Evolutionary conservation across 2,329 filamentous ascomycete genomes (phyloP).

Genomic region (Beauveria medogensis): DNA sequence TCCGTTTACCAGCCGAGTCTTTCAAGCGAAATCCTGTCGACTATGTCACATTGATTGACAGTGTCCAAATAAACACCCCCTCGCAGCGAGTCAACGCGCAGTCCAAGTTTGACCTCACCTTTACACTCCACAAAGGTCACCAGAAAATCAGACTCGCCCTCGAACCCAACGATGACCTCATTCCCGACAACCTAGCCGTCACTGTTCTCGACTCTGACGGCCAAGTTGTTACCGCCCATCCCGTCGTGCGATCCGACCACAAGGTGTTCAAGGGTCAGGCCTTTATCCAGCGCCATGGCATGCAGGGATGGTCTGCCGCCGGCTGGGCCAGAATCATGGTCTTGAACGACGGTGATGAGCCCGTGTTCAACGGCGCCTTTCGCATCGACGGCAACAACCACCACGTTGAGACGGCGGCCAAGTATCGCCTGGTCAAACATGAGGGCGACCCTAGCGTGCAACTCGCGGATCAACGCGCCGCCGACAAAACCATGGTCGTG

Average conservation of each 20-base stretch:
- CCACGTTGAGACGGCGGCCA: slow-evolving; percentile 69
- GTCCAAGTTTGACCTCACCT: slow-evolving; percentile 78
- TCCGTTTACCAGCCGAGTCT: slow-evolving; percentile 52
- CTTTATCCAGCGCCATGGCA: slow-evolving; percentile 55
- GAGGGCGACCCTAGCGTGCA: slow-evolving; percentile 60
- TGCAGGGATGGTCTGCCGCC: slow-evolving; percentile 63
- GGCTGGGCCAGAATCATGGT: slow-evolving; percentile 84
- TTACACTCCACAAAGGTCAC: slow-evolving; percentile 59
- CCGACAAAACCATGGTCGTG: slow-evolving; percentile 74
- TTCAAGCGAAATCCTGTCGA: slow-evolving; percentile 67
- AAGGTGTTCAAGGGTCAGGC: slow-evolving; percentile 77
- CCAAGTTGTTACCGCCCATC: slow-evolving; percentile 54
- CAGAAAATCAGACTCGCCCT: slow-evolving; percentile 71
- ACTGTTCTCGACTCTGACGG: slow-evolving; percentile 68
- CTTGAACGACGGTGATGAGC: slow-evolving; percentile 63
- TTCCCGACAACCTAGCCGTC: slow-evolving; percentile 67
- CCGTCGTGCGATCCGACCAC: slow-evolving; percentile 64
- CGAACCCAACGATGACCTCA: slow-evolving; percentile 84
- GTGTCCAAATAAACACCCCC: slow-evolving; percentile 68
- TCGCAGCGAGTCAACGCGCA: slow-evolving; percentile 71
- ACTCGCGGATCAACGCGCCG: slow-evolving; percentile 30
- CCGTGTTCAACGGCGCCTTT: slow-evolving; percentile 87
- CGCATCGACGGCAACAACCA: slow-evolving; percentile 74
- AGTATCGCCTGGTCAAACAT: slow-evolving; percentile 67
- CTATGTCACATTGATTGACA: slow-evolving; percentile 64